Percentiles rank a stretch among this genome's conserved stretches.
Evolutionary conservation across 495 filamentous ascomycete genomes (phyloP).

Genomic region (Podospora pseudocomata): DNA sequence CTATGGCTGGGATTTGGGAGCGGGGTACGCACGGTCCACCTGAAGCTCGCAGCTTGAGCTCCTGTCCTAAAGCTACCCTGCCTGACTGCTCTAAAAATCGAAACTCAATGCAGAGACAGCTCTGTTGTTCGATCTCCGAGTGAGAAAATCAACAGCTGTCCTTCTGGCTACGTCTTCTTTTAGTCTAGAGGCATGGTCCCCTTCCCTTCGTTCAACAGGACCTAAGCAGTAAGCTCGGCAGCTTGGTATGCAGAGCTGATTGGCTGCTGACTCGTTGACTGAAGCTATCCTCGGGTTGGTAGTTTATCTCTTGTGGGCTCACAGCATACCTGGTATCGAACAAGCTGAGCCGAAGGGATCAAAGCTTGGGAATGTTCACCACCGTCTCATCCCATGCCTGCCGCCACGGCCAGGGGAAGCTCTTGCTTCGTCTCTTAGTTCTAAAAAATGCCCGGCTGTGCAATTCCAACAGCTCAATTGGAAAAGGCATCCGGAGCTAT

Average conservation of each 20-base stretch:
- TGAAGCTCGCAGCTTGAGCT: not conserved
- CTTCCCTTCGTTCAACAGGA: not conserved
- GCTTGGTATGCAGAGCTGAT: conserved; percentile 12
- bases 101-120: not conserved
- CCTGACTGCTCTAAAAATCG: not conserved
- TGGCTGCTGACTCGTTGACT: conserved; percentile 11
- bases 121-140: not conserved
- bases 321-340: too few relatives aligned
- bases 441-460: conserved; percentile 19
- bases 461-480: not conserved
- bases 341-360: too few relatives aligned
- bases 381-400: conserved; percentile 12
- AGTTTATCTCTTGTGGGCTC: not conserved
- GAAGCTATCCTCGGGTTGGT: conserved; percentile 8
- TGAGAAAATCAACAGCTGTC: not conserved
- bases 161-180: not conserved
- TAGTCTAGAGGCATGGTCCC: not conserved
- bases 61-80: too few relatives aligned
- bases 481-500: conserved; percentile 7
- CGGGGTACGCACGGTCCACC: conserved; percentile 2
- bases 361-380: conserved; percentile 21
- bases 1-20: not conserved
- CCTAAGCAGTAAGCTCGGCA: not conserved
- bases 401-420: conserved; percentile 20
- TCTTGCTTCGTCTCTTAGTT: conserved; percentile 10